Base-by-base conservation (phyloP, 768 basidiomycete genomes). In the Tylopilus plumbeoviolaceoides region DNA sequence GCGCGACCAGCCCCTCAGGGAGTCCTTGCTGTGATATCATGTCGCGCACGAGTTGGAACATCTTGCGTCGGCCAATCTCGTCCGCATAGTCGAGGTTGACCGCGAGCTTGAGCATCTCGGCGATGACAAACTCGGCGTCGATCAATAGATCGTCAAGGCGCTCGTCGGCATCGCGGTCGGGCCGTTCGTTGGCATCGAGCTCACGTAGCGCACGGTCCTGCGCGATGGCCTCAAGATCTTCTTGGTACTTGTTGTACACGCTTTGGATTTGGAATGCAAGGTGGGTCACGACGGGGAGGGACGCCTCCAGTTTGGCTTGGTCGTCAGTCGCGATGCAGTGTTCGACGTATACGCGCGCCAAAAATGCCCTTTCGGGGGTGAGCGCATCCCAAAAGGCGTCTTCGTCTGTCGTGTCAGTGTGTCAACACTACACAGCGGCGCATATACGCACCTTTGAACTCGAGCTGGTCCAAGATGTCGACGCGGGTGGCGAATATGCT, bases 31-130 rank as follows among this genome's bases (percentile, higher is more conserved):
- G 80, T 1, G 80, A 80, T 15, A 95, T 76, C 90, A 98, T 95
- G 45, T 87, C 83, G 20, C 92, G 83, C 60, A 95, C 83, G 30
- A 95, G 83, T 46, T 81, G 77, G 62, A 89, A 89, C 86, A 94
- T 93, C 70, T 88, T 89, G 53, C 92, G 72, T 54, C 92, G 72
- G 4, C 95, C 95, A 54, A 88, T 89, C 68, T 97, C 93, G 70
- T 98, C 95, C 0, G 85, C 81, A 61, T 95, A 98, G 68, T 98
- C 95, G 25, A 93, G 74, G 55, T 87, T 80, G 4, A 87, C 77
- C 0, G 90, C 89, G 28, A 95, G 72, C 59, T 78, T 80, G 21
- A 97, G 78, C 67, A 98, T 77, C 68, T 98, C 91, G 0, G 81
- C 75, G n/a, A 95, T 75, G 7, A 92, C 72, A 51, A 89, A 84